Conservation (phyloP, 2,329 filamentous ascomycete genomes). For the Penicillium vulpinum region DNA sequence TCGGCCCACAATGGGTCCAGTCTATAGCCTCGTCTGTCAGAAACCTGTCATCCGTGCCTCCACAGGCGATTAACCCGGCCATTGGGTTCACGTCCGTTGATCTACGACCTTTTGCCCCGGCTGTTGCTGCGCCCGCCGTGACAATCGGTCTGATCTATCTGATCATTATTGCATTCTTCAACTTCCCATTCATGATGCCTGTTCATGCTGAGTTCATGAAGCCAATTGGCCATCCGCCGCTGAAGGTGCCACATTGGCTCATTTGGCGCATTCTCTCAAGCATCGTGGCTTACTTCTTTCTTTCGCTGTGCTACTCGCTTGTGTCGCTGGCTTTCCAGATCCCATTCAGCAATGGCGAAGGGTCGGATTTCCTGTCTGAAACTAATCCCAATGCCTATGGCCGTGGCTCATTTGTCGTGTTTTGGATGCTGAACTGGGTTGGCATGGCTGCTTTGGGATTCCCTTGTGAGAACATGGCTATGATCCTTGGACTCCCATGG, state of each 20-base stretch:
- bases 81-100: slow-evolving; percentile 59
- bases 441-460: slow-evolving; percentile 65
- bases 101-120: slow-evolving; percentile 60
- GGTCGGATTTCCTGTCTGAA: slow-evolving; percentile 46
- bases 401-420: slow-evolving; percentile 60
- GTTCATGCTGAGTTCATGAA: slow-evolving; percentile 62
- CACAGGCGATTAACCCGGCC: slow-evolving; percentile 57
- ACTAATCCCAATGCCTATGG: slow-evolving; percentile 57
- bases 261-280: slow-evolving; percentile 60
- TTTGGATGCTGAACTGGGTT: slow-evolving; percentile 64
- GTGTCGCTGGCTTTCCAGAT: slow-evolving; percentile 64
- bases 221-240: slow-evolving; percentile 52
- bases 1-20: slow-evolving; percentile 48
- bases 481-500: slow-evolving; percentile 63
- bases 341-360: slow-evolving; percentile 56
- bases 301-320: slow-evolving; percentile 64
- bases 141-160: slow-evolving; percentile 66
- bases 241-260: slow-evolving; percentile 60
- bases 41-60: slow-evolving; percentile 47
- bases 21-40: slow-evolving; percentile 35
- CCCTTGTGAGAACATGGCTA: slow-evolving; percentile 65
- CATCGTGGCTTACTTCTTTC: slow-evolving; percentile 59
- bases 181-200: slow-evolving; percentile 64
- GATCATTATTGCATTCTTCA: slow-evolving; percentile 68
- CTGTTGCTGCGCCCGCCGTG: slow-evolving; percentile 57